These are phyloP conservation scores for Backusella mclennaniae DNA, from an alignment of 192 early-diverging fungal genomes.

Conservation along the genomic window DNA sequence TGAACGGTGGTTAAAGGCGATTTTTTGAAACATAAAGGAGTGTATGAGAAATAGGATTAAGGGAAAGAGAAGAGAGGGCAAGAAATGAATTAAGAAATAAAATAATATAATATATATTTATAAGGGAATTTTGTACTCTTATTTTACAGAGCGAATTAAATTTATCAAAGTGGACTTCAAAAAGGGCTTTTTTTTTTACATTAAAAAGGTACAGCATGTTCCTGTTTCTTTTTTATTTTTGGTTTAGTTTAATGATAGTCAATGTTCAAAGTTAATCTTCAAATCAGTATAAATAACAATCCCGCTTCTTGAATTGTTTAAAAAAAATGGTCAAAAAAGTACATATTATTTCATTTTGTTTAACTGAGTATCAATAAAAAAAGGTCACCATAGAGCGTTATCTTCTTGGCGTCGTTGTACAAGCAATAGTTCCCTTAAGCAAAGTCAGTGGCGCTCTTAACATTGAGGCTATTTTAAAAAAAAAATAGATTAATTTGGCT, in stretches of 20 bases:
- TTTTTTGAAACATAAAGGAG: neutral
- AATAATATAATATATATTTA: neutral
- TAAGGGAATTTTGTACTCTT: neutral
- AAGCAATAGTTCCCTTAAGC: neutral
- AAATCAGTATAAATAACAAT: neutral
- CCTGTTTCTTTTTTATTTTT: neutral
- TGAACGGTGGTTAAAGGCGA: neutral
- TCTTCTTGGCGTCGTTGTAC: slow-evolving; percentile 3
- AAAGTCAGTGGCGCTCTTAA: neutral
- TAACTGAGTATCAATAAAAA: neutral
- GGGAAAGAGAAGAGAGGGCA: neutral
- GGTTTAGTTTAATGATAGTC: neutral
- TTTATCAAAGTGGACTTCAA: neutral
- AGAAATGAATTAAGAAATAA: neutral
- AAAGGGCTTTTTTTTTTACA: neutral
- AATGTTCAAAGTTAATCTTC: neutral
- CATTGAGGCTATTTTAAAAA: neutral
- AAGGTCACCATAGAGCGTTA: neutral
- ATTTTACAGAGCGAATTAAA: neutral
- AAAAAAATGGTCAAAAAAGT: neutral
- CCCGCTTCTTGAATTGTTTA: neutral
- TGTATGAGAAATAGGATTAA: neutral
- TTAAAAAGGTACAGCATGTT: neutral
- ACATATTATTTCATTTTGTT: neutral
- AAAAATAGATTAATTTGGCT: slow-evolving; percentile 7